A percentile compares a stretch with the other conserved stretches of the same genome.
Evolutionary conservation across 257 asterid species (phyloP).

Genomic region (Jasminum sambac): DNA sequence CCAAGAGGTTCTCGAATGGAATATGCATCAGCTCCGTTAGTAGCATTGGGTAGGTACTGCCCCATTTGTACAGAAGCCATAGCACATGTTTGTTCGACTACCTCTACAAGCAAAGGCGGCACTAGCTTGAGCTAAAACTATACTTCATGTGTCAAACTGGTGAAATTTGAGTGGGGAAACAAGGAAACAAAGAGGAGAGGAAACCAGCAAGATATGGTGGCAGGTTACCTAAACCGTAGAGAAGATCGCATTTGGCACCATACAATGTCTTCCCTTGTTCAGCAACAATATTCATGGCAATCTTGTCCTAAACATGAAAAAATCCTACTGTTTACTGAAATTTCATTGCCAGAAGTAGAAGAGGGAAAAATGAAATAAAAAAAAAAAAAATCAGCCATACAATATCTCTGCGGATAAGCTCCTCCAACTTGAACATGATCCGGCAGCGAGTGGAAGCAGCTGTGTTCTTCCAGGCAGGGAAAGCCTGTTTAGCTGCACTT

Average conservation of each 20-base stretch:
- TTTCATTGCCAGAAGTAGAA: constrained; percentile 5
- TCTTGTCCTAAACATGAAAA: constrained; percentile 36
- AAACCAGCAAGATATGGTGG: neutral
- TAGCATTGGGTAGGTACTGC: constrained; percentile 40
- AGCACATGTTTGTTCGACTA: constrained; percentile 50
- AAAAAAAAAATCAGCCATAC: constrained; percentile 25
- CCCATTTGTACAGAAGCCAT: constrained; percentile 44
- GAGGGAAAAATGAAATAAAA: neutral
- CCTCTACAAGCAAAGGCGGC: constrained; percentile 35
- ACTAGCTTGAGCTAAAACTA: neutral
- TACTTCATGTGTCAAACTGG: neutral
- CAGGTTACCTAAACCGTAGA: constrained; percentile 44
- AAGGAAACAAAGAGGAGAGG: neutral
- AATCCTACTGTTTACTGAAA: constrained; percentile 16
- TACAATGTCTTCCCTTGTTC: constrained; percentile 44
- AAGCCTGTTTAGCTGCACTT: constrained; percentile 44
- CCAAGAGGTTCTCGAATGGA: constrained; percentile 52
- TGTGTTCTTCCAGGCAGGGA: constrained; percentile 41
- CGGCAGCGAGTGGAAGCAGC: constrained; percentile 42
- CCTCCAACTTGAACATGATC: constrained; percentile 46
- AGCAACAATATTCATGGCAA: constrained; percentile 37
- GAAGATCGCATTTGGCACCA: constrained; percentile 44
- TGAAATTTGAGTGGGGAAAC: neutral
- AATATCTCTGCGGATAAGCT: constrained; percentile 47
- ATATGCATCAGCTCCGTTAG: constrained; percentile 41